phyloP scores from a whole-genome alignment of 257 asterid genomes.

The Voacanga thouarsii region DNA sequence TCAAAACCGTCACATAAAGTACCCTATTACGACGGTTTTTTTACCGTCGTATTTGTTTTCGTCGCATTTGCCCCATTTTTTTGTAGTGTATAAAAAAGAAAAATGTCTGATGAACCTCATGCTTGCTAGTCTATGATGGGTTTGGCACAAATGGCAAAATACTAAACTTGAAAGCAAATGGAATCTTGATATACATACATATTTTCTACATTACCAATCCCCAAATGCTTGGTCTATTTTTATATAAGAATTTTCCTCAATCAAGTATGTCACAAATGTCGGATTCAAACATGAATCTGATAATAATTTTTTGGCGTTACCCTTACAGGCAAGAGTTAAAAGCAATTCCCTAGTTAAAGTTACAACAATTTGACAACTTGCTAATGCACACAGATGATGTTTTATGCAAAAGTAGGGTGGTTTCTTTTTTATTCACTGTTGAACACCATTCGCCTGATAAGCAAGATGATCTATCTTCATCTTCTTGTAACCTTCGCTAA shows the following conservation, averaged over 20 bases:
- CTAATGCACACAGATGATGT: neutral
- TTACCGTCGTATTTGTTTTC: no score
- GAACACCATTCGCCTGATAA: neutral
- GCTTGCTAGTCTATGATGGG: neutral
- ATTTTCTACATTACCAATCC: neutral
- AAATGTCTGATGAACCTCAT: no score
- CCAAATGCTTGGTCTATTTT: neutral
- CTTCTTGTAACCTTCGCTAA: conserved; percentile 64
- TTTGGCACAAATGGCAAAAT: neutral
- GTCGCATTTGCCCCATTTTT: no score
- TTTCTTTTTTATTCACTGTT: neutral
- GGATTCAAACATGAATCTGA: neutral
- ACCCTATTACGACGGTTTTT: no score
- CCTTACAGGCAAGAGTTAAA: no score
- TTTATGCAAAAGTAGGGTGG: neutral
- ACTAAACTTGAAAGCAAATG: neutral
- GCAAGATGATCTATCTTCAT: conserved; percentile 27
- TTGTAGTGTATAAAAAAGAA: neutral
- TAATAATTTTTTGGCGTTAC: neutral
- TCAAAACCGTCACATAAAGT: no score
- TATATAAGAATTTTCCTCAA: neutral
- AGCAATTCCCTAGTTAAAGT: neutral
- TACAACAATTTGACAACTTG: neutral
- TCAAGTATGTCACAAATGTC: neutral
- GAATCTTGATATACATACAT: neutral